phyloP scores from a whole-genome alignment of 2,329 filamentous ascomycete genomes.

The Nectriaceae sp. region DNA sequence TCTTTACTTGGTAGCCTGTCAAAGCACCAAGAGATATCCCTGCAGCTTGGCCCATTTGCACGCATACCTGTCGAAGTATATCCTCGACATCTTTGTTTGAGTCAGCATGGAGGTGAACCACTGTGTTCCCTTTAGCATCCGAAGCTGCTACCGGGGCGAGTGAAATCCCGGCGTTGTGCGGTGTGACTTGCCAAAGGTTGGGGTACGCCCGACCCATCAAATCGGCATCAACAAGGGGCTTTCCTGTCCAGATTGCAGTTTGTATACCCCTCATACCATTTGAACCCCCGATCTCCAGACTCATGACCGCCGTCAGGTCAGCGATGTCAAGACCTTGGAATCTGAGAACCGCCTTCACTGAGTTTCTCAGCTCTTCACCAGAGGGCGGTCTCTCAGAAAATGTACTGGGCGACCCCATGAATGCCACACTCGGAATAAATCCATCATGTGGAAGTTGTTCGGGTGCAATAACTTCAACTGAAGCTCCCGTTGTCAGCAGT shows the following conservation, averaged over 20 bases:
- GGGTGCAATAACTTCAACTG: slow-evolving; percentile 2
- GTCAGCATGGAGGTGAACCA: background rate
- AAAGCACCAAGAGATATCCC: slow-evolving; percentile 4
- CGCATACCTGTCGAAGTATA: slow-evolving; percentile 1
- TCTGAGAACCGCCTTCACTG: slow-evolving; percentile 5
- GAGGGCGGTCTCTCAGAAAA: slow-evolving; percentile 8
- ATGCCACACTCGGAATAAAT: background rate
- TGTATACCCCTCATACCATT: slow-evolving; percentile 12
- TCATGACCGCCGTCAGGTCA: slow-evolving; percentile 10
- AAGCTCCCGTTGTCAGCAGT: background rate
- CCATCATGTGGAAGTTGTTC: slow-evolving; percentile 1
- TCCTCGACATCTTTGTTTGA: slow-evolving; percentile 5
- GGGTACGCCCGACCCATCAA: slow-evolving; percentile 20
- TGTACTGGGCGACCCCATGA: slow-evolving; percentile 16
- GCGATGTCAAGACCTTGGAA: background rate
- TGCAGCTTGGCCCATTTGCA: slow-evolving; percentile 6
- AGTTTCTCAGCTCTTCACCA: slow-evolving; percentile 10
- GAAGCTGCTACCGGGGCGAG: slow-evolving; percentile 8
- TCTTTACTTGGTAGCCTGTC: slow-evolving; percentile 2
- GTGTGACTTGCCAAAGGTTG: slow-evolving; percentile 14
- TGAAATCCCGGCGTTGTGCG: slow-evolving; percentile 1
- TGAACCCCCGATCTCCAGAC: slow-evolving; percentile 16
- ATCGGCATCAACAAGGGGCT: slow-evolving; percentile 13
- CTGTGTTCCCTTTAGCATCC: slow-evolving; percentile 6
- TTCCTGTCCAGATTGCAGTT: slow-evolving; percentile 2